A percentile compares a stretch with the other conserved stretches of the same genome.
phyloP scores from a whole-genome alignment of 331 rosid species.

The Acacia concinna region DNA sequence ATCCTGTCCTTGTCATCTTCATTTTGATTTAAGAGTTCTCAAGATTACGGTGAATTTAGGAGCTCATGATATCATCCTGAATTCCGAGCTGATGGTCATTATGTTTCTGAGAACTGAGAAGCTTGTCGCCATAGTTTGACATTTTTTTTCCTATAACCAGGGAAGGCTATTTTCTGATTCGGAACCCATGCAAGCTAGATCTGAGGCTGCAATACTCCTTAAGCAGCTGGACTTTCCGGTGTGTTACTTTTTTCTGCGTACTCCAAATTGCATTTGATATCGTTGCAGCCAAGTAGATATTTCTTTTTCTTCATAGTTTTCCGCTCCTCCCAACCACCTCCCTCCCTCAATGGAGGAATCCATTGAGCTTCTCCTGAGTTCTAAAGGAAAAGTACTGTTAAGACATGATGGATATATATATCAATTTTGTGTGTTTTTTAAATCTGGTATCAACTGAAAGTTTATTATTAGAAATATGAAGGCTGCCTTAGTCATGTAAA shows the following conservation, averaged over 20 bases:
- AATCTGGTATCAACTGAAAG: background rate
- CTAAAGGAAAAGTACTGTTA: background rate
- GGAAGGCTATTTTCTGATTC: constrained; percentile 79
- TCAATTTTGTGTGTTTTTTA: background rate
- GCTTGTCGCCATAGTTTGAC: constrained; percentile 29
- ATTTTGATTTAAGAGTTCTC: background rate
- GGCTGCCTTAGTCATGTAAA: background rate
- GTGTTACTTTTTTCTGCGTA: constrained; percentile 25
- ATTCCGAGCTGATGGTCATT: constrained; percentile 18
- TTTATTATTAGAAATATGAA: background rate
- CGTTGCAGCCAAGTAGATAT: background rate
- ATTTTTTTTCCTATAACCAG: constrained; percentile 43
- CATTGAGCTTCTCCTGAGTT: background rate
- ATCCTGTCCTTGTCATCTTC: background rate
- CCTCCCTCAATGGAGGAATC: background rate
- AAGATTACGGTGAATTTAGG: constrained; percentile 9
- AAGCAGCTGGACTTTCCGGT: constrained; percentile 83
- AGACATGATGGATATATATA: background rate
- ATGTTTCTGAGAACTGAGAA: background rate
- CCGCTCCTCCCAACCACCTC: background rate
- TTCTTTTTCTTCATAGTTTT: background rate
- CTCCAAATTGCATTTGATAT: background rate
- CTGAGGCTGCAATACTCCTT: constrained; percentile 93
- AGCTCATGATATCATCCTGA: constrained; percentile 11
- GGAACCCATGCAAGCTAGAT: constrained; percentile 84